Base-by-base conservation (phyloP, 805 yeast genomes). In the Starmerella floris region DNA sequence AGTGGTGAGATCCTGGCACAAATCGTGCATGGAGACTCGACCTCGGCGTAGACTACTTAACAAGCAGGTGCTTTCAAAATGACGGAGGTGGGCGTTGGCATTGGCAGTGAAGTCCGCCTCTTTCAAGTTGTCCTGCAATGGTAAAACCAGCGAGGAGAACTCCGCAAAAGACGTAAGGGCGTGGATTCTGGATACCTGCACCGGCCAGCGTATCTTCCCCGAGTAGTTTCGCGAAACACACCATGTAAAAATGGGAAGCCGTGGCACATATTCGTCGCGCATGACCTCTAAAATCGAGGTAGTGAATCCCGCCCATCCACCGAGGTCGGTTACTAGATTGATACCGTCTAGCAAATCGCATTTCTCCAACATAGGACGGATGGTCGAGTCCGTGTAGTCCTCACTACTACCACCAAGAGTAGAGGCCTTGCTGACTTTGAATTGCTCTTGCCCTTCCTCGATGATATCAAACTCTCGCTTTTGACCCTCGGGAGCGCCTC, bases 261-360 rank as follows among this genome's bases (percentile, higher is more conserved):
- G 43, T 13, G 49, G 43, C 4, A 44, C 30, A 30, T 34, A 50
- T 20, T 54, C 56, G 52, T 87, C 95, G 42, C 73, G 66, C 17
- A 85, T 39, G 6, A 67, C 70, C n/a, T 62, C 53, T 21, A 85
- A 44, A 48, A 76, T 50, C 36, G 67, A 66, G 32, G 62, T 57
- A 4, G 82, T 60, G 51, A 81, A 75, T 0, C 94, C 94, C 38
- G 84, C 79, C 97, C 97, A 88, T 0, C 79, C 81, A 20, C 74
- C 68, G 3, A 78, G 51, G 40, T 85, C 95, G 0, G 80, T 71
- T 2, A 77, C 54, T 0, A 83, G 39, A 51, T 80, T 81, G 9
- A 91, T 44, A 0, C 95, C 95, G 42, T 70, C 73, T 17, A 87
- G 56, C 23, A 65, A 59, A 57, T 91, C 96, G 56, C 91, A 77